Evolutionary conservation across 805 yeast genomes (phyloP), one percentile per base, ranked within the genome.

Genomic region (Candida koratica): DNA sequence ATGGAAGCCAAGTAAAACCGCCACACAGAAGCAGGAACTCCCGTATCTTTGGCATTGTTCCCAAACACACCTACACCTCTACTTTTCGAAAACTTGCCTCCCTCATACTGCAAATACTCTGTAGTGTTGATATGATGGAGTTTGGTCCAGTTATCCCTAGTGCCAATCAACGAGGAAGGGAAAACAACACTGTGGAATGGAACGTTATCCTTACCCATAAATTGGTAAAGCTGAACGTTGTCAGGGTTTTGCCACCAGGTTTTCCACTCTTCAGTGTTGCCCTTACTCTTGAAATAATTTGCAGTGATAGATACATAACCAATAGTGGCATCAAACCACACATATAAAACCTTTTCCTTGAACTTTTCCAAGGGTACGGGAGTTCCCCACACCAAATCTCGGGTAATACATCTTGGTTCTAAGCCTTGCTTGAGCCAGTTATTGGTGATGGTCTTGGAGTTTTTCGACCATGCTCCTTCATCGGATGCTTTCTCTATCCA

Each of bases 171-270:
- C 17, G 95, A 67, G 28, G 94, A 81, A 42, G 99, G 99, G 87
- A 90, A 93, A 38, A 93, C 95, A 38, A 93, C 98, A 1, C 96
- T 84, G 59, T 93, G 99, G 86, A 93, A 93, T 20, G 97, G 97
- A 52, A 89, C 97, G 56, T 93, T 93, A 64, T 93, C 99, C 61
- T 93, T 93, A 64, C 99, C 99, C 99, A 93, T 93, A 61, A 93
- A 93, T 69, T 93, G 99, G 60, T 85, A 87, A 48, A 93, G 69
- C 47, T 84, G 65, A 45, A 93, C 96, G 44, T 88, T 60, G 36
- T 88, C 87, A n/a, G 96, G 95, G 55, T 84, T 71, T 51, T 77
- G 78, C 99, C 99, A 93, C 98, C 98, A 90, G 49, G 77, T 57
- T 52, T 73, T 66, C 97, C 97, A 90, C 36, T 72, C 74, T 5